phyloP scores from a whole-genome alignment of 2,329 filamentous ascomycete species.

The Metarhizium rileyi region DNA sequence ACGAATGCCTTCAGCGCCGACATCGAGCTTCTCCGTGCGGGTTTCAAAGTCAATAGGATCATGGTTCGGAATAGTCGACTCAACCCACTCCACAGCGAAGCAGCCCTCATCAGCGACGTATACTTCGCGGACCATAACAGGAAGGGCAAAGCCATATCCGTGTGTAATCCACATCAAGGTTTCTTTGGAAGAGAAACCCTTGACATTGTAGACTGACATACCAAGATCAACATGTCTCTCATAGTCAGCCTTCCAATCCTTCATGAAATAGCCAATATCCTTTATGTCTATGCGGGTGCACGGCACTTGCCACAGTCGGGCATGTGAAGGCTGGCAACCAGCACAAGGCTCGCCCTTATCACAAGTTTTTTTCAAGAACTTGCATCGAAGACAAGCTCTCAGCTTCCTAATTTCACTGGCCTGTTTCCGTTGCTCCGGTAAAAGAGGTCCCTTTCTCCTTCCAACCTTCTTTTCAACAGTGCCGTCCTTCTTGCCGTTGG shows the following conservation, averaged over 20 bases:
- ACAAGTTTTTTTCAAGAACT: conserved; percentile 98
- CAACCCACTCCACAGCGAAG: conserved; percentile 90
- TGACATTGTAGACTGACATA: conserved; percentile 91
- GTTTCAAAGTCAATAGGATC: conserved; percentile 75
- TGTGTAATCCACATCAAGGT: conserved; percentile 85
- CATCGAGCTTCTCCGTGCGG: conserved; percentile 79
- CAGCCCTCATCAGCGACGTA: conserved; percentile 86
- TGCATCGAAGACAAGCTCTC: conserved; percentile 87
- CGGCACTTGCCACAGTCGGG: conserved; percentile 91
- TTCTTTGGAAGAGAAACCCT: conserved; percentile 63
- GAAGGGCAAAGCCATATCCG: conserved; percentile 86
- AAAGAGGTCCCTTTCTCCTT: conserved; percentile 76
- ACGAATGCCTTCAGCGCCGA: conserved; percentile 81
- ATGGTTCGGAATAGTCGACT: conserved; percentile 58
- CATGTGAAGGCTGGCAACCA: conserved; percentile 91
- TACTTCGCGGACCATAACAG: conserved; percentile 88
- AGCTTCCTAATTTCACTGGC: conserved; percentile 95
- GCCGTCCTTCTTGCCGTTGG: conserved; percentile 68
- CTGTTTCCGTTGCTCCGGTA: conserved; percentile 91
- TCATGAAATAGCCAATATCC: conserved; percentile 97
- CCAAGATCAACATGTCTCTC: conserved; percentile 80
- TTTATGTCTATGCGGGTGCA: conserved; percentile 98
- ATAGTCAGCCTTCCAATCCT: conserved; percentile 97
- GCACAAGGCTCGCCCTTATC: conserved; percentile 95
- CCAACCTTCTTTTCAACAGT: conserved; percentile 84